Percentiles rank a stretch among this genome's conserved stretches.
phyloP scores from a whole-genome alignment of 345 rosid genomes.

The Populus pruinosa region DNA sequence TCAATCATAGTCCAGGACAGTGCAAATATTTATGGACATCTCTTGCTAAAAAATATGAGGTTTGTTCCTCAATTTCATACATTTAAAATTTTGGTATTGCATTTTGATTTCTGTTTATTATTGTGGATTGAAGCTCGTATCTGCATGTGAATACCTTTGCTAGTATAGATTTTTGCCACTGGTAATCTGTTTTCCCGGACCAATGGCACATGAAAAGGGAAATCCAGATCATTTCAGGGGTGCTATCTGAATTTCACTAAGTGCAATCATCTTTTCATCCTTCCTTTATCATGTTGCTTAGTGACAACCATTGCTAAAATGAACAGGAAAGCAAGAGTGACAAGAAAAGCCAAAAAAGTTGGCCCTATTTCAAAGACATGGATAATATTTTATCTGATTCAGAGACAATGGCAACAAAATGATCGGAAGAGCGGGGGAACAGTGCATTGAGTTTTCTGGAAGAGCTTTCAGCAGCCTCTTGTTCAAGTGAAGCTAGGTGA shows the following conservation, averaged over 20 bases:
- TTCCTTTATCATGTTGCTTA: background rate
- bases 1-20: conserved; percentile 68
- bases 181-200: no score
- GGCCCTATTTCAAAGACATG: conserved; percentile 85
- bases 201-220: background rate
- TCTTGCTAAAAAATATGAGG: conserved; percentile 83
- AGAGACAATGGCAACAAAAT: conserved; percentile 37
- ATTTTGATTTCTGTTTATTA: background rate
- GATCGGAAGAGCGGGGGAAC: conserved; percentile 1
- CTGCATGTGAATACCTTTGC: background rate
- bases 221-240: background rate
- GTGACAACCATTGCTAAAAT: background rate
- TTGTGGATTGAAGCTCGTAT: background rate
- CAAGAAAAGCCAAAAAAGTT: conserved; percentile 34
- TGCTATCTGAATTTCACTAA: background rate
- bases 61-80: conserved; percentile 19
- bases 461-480: background rate
- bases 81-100: background rate
- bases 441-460: background rate
- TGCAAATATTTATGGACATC: conserved; percentile 94
- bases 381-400: conserved; percentile 49
- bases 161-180: background rate
- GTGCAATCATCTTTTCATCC: background rate
- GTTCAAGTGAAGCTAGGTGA: background rate
- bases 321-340: conserved; percentile 62